These are phyloP conservation scores for Geranium rotundifolium DNA, from an alignment of 345 rosid genomes.

Conservation along the genomic window DNA sequence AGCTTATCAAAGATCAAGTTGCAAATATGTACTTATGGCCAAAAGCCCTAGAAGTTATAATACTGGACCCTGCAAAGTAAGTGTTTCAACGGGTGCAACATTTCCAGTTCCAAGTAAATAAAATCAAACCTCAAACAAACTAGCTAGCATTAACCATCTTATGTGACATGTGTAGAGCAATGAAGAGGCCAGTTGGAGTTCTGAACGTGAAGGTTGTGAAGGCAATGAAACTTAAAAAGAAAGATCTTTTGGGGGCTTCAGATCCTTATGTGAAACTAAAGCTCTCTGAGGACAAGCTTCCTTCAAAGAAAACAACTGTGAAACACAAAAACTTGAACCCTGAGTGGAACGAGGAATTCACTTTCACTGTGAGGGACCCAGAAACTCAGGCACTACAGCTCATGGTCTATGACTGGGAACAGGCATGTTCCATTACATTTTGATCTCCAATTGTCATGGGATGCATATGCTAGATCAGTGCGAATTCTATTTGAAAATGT, in stretches of 20 bases:
- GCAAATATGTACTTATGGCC: conserved; percentile 98
- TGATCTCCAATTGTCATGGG: too few relatives aligned
- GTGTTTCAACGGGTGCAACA: conserved; percentile 1
- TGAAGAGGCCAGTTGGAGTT: conserved; percentile 75
- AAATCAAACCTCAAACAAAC: not conserved
- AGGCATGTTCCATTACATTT: conserved; percentile 32
- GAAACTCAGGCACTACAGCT: conserved; percentile 52
- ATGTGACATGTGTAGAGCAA: conserved; percentile 30
- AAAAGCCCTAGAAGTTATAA: conserved; percentile 60
- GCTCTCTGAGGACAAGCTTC: conserved; percentile 66
- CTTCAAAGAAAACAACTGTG: conserved; percentile 63
- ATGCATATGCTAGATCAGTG: too few relatives aligned
- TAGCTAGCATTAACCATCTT: not conserved
- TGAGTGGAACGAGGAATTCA: conserved; percentile 90
- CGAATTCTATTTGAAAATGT: too few relatives aligned
- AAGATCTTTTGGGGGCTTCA: conserved; percentile 76
- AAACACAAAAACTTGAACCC: conserved; percentile 81
- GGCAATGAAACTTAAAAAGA: conserved; percentile 70
- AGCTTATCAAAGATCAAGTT: conserved; percentile 80
- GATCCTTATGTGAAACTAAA: conserved; percentile 88
- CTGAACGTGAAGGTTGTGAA: conserved; percentile 60
- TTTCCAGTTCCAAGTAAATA: conserved; percentile 2
- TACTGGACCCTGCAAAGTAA: conserved; percentile 76
- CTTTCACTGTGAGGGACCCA: conserved; percentile 66
- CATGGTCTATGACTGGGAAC: conserved; percentile 79